Evolutionary conservation across 768 basidiomycete genomes (phyloP).

Genomic region (Tulasnella sp.): DNA sequence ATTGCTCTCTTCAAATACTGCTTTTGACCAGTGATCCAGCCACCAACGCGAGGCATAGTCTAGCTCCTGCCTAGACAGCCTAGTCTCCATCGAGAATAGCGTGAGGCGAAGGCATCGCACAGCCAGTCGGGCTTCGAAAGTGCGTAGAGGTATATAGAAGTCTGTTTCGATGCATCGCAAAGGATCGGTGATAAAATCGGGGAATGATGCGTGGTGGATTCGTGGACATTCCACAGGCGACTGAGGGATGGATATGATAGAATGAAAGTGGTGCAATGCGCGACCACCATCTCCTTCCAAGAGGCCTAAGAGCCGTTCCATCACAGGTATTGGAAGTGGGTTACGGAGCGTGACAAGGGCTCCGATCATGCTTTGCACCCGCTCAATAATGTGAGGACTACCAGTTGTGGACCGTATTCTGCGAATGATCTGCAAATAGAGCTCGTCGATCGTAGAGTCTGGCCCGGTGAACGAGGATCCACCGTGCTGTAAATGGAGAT

Average conservation of each 20-base stretch:
- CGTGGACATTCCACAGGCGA: neutral
- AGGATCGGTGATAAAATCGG: slow-evolving; percentile 8
- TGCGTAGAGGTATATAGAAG: neutral
- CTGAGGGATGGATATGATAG: neutral
- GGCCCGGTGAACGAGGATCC: neutral
- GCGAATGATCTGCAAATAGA: neutral
- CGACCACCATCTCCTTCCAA: neutral
- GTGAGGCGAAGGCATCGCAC: too few species aligned
- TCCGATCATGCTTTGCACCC: neutral
- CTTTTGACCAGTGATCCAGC: too few species aligned
- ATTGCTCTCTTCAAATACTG: too few species aligned
- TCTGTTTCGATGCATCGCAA: neutral
- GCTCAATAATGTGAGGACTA: neutral
- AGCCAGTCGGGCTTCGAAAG: too few species aligned
- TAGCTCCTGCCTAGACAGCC: too few species aligned
- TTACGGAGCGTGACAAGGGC: neutral
- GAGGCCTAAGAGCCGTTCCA: neutral
- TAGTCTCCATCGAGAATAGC: too few species aligned
- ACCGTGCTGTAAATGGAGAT: neutral
- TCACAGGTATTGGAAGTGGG: neutral
- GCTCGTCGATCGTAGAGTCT: neutral
- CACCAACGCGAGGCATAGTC: too few species aligned
- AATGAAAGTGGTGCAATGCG: neutral
- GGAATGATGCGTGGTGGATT: slow-evolving; percentile 11
- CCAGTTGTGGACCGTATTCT: neutral